A percentile compares a stretch with the other conserved stretches of the same genome.
Conservation (phyloP, 768 basidiomycete genomes). For the Termitomyces sp. region DNA sequence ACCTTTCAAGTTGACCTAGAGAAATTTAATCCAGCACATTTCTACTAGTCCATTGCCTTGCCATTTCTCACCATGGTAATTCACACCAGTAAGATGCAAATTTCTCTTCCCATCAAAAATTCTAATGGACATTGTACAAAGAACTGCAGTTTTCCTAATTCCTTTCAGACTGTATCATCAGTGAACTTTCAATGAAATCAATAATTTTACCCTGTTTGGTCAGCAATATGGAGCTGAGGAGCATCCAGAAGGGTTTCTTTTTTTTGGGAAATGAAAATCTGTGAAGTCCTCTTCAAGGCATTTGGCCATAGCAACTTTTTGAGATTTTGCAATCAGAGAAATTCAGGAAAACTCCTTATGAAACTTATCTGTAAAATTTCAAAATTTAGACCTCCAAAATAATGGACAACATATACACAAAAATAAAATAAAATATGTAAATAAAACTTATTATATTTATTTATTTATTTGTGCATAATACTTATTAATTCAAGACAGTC, state of each 20-base stretch:
- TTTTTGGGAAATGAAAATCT: constrained; percentile 3
- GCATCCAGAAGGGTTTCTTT: not conserved
- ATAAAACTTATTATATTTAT: no score
- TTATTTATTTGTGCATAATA: no score
- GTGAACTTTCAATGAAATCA: not conserved
- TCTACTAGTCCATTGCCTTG: not conserved
- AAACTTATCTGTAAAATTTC: no score
- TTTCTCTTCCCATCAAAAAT: no score
- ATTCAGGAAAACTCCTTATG: no score
- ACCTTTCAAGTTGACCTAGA: not conserved
- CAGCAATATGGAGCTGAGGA: not conserved
- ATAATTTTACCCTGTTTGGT: not conserved
- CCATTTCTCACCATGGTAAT: not conserved
- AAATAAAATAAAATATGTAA: no score
- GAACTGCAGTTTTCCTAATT: constrained; percentile 1
- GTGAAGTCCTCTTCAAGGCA: no score
- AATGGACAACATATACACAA: no score
- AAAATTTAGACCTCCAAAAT: no score
- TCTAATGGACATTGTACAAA: not conserved
- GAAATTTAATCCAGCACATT: not conserved
- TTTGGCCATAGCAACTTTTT: no score
- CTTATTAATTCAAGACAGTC: no score
- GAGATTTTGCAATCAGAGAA: no score
- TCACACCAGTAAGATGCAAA: not conserved
- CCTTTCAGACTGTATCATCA: not conserved